phyloP scores from a whole-genome alignment of 2,329 filamentous ascomycete species.

The Talaromyces sp. region DNA sequence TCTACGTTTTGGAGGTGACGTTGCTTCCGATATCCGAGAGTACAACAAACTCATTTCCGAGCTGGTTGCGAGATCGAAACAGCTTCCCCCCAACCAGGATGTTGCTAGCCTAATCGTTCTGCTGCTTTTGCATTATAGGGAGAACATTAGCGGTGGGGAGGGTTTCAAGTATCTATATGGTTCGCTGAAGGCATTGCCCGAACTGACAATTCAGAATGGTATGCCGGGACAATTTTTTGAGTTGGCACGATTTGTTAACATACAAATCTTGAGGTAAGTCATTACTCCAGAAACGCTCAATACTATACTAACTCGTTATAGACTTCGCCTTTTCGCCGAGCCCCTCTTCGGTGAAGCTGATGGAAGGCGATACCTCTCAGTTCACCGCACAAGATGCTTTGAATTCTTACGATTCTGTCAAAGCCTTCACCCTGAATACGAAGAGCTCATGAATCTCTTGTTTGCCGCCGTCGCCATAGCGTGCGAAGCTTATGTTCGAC shows the following conservation, averaged over 20 bases:
- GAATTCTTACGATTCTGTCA: background rate
- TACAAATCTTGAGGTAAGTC: background rate
- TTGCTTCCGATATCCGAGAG: background rate
- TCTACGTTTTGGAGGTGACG: background rate
- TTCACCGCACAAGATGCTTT: background rate
- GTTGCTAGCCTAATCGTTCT: background rate
- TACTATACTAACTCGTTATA: background rate
- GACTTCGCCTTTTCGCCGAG: background rate
- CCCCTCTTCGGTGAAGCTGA: background rate
- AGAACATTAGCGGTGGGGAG: background rate
- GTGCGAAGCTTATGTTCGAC: background rate
- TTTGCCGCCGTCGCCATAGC: background rate
- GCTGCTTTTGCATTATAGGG: background rate
- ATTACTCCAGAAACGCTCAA: no score
- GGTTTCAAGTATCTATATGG: background rate
- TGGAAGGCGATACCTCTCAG: background rate
- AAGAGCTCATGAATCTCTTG: background rate
- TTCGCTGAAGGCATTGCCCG: background rate
- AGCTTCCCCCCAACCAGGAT: background rate
- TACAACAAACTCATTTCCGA: background rate
- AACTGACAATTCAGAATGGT: background rate
- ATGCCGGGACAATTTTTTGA: background rate
- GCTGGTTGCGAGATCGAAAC: background rate
- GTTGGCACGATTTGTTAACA: background rate
- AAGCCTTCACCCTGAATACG: background rate